Conservation (phyloP, 805 yeast species). For the Yarrowia sp. region DNA sequence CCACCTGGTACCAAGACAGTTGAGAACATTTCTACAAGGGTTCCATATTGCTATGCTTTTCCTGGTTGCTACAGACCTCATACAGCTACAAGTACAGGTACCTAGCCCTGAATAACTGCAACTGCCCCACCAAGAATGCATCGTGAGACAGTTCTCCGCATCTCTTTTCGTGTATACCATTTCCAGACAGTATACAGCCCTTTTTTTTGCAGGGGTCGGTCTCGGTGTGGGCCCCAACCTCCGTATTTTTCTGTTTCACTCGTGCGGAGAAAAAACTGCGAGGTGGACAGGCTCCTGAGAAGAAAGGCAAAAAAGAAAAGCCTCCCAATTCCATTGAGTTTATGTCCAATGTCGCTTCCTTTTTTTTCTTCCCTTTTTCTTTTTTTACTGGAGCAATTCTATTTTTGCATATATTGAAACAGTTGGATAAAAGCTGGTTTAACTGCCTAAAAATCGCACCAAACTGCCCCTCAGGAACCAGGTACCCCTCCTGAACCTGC, state of each 20-base stretch:
- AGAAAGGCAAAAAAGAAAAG: neutral
- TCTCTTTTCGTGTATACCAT: no score
- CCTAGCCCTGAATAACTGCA: no score
- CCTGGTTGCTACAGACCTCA: no score
- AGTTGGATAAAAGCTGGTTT: no score
- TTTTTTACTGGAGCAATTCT: no score
- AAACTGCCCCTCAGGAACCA: neutral
- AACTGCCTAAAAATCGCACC: neutral
- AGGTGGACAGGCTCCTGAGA: neutral
- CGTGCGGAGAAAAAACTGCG: neutral
- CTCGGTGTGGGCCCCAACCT: neutral
- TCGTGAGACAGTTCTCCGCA: neutral
- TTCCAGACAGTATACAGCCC: neutral
- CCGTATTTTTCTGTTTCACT: slow-evolving; percentile 5
- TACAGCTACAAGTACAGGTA: no score
- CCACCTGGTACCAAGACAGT: no score
- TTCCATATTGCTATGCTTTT: no score
- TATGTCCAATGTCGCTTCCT: neutral
- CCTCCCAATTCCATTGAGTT: neutral
- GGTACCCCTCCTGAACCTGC: neutral
- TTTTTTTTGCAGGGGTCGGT: neutral
- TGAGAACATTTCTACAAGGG: no score
- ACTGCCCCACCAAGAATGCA: neutral
- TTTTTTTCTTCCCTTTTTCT: no score
- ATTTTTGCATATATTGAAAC: no score